Evolutionary conservation across 139 green algal genomes (phyloP).

Genomic region (Asterochloris erici): DNA sequence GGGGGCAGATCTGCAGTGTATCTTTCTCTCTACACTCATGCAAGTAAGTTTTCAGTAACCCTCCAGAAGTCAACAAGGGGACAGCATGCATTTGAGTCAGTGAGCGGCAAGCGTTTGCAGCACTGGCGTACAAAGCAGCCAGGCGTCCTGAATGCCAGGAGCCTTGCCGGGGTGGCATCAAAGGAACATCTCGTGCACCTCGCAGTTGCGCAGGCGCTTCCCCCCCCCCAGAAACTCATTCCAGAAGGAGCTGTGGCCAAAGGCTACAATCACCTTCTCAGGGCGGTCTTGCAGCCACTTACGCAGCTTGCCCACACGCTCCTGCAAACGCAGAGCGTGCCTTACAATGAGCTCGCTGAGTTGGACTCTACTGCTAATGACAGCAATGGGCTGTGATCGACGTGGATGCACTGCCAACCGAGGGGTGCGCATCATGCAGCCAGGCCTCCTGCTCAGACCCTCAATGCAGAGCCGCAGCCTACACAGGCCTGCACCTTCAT

Average conservation of each 20-base stretch:
- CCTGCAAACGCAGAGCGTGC: constrained; percentile 16
- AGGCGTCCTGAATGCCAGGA: no score
- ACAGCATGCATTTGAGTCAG: background rate
- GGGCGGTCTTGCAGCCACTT: constrained; percentile 49
- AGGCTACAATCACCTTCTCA: constrained; percentile 59
- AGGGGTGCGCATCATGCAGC: no score
- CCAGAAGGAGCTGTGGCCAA: constrained; percentile 68
- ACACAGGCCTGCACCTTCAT: constrained; percentile 26
- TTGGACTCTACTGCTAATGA: no score
- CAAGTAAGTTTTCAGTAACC: background rate
- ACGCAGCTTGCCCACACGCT: constrained; percentile 50
- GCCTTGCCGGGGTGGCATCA: background rate
- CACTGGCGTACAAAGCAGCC: background rate
- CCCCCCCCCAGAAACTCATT: constrained; percentile 41
- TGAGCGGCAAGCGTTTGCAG: background rate
- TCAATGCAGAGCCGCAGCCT: background rate
- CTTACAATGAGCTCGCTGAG: no score
- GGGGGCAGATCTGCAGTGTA: no score
- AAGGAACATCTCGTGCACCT: constrained; percentile 32
- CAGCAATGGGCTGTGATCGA: no score
- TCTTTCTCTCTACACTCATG: no score
- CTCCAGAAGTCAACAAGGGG: background rate
- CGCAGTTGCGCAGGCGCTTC: constrained; percentile 59
- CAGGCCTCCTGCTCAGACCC: background rate
- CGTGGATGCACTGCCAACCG: no score